phyloP scores from a whole-genome alignment of 2,329 filamentous ascomycete genomes.

The Botrytis sinoallii region DNA sequence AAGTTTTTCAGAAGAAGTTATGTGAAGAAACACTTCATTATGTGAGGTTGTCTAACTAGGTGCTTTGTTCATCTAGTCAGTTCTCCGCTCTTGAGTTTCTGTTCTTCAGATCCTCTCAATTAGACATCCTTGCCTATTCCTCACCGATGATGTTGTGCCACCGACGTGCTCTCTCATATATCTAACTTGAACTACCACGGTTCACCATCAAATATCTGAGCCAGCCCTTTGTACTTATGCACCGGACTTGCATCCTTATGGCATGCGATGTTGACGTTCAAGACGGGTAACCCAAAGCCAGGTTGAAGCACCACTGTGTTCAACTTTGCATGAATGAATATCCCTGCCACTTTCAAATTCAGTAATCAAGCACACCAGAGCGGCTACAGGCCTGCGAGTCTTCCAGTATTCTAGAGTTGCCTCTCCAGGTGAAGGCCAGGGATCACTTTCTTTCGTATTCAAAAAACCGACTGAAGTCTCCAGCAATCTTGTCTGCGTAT shows the following conservation, averaged over 20 bases:
- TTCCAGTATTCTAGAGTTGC: not conserved
- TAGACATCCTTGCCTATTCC: accelerated
- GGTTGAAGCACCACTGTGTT: not conserved
- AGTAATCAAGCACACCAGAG: not conserved
- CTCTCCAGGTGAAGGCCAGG: not conserved
- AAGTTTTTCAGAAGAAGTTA: accelerated
- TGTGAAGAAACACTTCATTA: not conserved
- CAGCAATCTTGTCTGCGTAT: not conserved
- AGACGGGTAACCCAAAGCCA: not conserved
- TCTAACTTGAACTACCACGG: not conserved
- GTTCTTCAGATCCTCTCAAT: accelerated
- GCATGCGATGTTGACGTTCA: not conserved
- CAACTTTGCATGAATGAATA: accelerated
- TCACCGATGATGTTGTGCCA: no score
- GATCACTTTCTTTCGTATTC: not conserved
- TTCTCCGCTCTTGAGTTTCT: not conserved
- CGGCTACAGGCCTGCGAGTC: not conserved
- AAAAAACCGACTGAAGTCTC: not conserved
- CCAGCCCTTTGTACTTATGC: not conserved
- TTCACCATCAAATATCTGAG: not conserved
- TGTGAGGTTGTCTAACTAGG: not conserved
- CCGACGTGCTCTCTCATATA: no score
- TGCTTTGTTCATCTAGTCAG: no score
- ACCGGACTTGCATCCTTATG: not conserved
- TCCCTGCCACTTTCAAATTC: not conserved